Percentiles rank a stretch among this genome's conserved stretches.
Evolutionary conservation across 306 rosid genomes (phyloP).

Genomic region (Vigna trinervia): DNA sequence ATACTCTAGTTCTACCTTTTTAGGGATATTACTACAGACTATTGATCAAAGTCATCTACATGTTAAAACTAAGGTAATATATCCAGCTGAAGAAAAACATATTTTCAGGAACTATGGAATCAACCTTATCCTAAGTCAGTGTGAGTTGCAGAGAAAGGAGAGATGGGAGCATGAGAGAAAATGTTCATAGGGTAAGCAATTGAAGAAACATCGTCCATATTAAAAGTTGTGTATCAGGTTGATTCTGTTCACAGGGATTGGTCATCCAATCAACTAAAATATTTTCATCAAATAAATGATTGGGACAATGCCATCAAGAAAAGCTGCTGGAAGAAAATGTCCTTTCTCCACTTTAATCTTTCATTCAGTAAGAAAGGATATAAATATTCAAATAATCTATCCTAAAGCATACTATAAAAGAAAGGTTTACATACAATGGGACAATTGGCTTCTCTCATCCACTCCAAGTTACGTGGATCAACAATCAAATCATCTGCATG

Average conservation of each 20-base stretch:
- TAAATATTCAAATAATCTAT: background rate
- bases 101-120: background rate
- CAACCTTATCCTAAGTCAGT: slow-evolving; percentile 5
- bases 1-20: background rate
- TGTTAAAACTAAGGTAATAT: background rate
- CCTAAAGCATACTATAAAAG: slow-evolving; percentile 21
- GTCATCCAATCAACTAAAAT: background rate
- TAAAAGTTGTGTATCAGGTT: background rate
- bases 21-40: background rate
- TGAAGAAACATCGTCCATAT: slow-evolving; percentile 7
- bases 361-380: slow-evolving; percentile 13
- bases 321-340: background rate
- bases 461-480: slow-evolving; percentile 91
- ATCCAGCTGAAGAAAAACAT: background rate
- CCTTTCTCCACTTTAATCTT: slow-evolving; percentile 11
- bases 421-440: slow-evolving; percentile 77
- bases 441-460: slow-evolving; percentile 93
- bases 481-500: slow-evolving; percentile 89
- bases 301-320: slow-evolving; percentile 3
- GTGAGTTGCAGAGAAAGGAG: background rate
- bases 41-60: background rate
- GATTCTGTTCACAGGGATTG: slow-evolving; percentile 18
- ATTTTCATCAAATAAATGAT: slow-evolving; percentile 28
- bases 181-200: background rate
- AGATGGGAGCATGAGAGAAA: background rate